Conservation (phyloP, 1,284 basidiomycete genomes). For the Ustilago sp. region DNA sequence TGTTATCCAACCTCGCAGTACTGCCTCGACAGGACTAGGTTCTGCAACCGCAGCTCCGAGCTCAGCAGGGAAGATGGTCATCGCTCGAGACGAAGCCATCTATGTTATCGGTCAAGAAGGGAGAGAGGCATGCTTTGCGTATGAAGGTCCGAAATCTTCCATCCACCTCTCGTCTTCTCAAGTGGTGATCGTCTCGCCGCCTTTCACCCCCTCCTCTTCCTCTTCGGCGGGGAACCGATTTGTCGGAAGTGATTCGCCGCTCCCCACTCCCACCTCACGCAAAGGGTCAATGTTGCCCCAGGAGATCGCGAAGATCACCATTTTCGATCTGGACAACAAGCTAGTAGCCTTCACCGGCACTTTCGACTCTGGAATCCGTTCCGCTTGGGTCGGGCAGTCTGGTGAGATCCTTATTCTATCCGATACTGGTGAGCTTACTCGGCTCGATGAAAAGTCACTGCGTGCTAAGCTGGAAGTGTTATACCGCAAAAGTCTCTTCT, state of each 20-base stretch:
- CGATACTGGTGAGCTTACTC: conserved; percentile 44
- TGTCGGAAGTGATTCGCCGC: conserved; percentile 71
- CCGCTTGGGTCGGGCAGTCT: conserved; percentile 32
- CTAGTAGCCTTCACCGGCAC: conserved; percentile 78
- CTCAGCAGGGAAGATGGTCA: conserved; percentile 79
- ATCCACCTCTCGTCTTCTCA: conserved; percentile 57
- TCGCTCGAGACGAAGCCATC: conserved; percentile 91
- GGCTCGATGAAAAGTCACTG: conserved; percentile 61
- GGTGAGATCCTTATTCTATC: conserved; percentile 60
- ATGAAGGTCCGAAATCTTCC: conserved; percentile 63
- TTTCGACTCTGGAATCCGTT: conserved; percentile 57
- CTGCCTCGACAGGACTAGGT: neutral
- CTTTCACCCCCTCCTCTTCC: conserved; percentile 74
- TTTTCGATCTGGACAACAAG: conserved; percentile 94
- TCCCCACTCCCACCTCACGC: conserved; percentile 21
- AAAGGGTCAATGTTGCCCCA: conserved; percentile 18
- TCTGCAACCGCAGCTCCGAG: conserved; percentile 7
- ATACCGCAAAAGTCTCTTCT: conserved; percentile 61
- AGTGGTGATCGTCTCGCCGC: conserved; percentile 84
- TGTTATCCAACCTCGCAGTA: conserved; percentile 37
- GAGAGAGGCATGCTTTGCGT: conserved; percentile 83
- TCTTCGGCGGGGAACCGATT: conserved; percentile 78
- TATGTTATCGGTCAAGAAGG: conserved; percentile 87
- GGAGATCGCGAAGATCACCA: conserved; percentile 78
- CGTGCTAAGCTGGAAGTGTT: conserved; percentile 62